A percentile compares a stretch with the other conserved stretches of the same genome.
phyloP scores from a whole-genome alignment of 495 filamentous ascomycete species.

The Hypoxylon crocopeplum region DNA sequence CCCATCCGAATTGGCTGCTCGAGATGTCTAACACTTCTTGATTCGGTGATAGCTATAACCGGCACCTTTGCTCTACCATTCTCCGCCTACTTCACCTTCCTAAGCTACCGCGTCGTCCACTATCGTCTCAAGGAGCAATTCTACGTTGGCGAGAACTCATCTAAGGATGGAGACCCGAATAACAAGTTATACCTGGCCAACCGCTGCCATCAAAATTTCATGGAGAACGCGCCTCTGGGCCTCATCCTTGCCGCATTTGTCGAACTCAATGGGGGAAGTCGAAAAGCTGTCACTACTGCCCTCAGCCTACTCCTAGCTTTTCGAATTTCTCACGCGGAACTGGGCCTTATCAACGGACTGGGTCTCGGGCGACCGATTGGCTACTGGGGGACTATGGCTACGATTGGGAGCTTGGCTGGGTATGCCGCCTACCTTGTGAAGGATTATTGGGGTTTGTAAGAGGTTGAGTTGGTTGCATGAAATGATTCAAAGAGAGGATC shows the following conservation, averaged over 20 bases:
- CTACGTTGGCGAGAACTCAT: slow-evolving; percentile 43
- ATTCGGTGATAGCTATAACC: slow-evolving; percentile 44
- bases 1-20: no score
- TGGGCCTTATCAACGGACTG: slow-evolving; percentile 45
- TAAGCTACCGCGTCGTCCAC: slow-evolving; percentile 49
- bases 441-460: slow-evolving; percentile 25
- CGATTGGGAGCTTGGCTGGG: slow-evolving; percentile 45
- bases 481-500: no score
- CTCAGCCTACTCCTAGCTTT: slow-evolving; percentile 47
- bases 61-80: slow-evolving; percentile 55
- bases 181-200: slow-evolving; percentile 42
- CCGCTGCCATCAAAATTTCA: slow-evolving; percentile 50
- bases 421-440: slow-evolving; percentile 48
- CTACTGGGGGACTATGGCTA: slow-evolving; percentile 47
- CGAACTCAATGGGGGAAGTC: slow-evolving; percentile 52
- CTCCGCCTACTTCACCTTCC: slow-evolving; percentile 51
- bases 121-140: slow-evolving; percentile 44
- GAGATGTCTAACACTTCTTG: no score
- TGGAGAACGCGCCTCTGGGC: slow-evolving; percentile 51
- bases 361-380: slow-evolving; percentile 44
- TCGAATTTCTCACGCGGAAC: slow-evolving; percentile 48
- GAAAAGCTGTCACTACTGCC: slow-evolving; percentile 42
- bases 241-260: slow-evolving; percentile 39
- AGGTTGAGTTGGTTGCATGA: no score
- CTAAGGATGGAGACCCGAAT: slow-evolving; percentile 17